Base-by-base conservation (phyloP, 2,329 filamentous ascomycete species). In the Pseudogymnoascus sp. region DNA sequence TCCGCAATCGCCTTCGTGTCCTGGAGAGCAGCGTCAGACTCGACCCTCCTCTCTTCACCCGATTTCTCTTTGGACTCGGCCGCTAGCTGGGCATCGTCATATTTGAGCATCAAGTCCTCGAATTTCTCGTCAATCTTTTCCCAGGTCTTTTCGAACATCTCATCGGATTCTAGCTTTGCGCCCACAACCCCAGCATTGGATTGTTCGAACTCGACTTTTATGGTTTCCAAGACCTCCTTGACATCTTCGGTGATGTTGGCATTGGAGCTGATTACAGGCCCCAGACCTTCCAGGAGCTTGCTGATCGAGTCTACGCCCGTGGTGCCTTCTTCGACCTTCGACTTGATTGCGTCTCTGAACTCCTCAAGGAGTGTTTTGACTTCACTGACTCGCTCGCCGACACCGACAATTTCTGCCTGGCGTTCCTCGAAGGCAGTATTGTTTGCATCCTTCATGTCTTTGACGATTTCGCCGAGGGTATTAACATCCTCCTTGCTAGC, bases 151-250 rank as follows among this genome's bases (percentile, higher is more conserved):
- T 85, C 81, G 31, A 88, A 85, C 72, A 91, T 92, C 70, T 92
- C 89, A 66, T 96, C 90, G 2, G 87, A 83, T 66, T 96, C 91
- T n/a, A 91, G 80, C 76, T 93, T 94, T 61, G 87, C 83, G 5
- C 88, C 89, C 63, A 90, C 88, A 23, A 94, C 82, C n/a, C 89
- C 85, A 14, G 87, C 86, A 68, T 91, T 89, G 10, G 90, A 88
- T 66, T 92, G 89, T 70, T 97, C 92, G 65, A 97, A 96, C 72
- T 97, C 92, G 1, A 84, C 78, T 73, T 89, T 92, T 75, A 97
- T 86, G 2, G 86, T 84, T 62, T 90, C 87, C 42, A 86, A 84
- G 73, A 92, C 82, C 63, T 88, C 87, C 69, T 87, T 87, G 62
- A 92, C 77, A 66, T 86, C 87, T n/a, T 83, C 80, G 28, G 80